A percentile compares a stretch with the other conserved stretches of the same genome.
Evolutionary conservation across 306 rosid species (phyloP).

Genomic region (Crataegus laevigata): DNA sequence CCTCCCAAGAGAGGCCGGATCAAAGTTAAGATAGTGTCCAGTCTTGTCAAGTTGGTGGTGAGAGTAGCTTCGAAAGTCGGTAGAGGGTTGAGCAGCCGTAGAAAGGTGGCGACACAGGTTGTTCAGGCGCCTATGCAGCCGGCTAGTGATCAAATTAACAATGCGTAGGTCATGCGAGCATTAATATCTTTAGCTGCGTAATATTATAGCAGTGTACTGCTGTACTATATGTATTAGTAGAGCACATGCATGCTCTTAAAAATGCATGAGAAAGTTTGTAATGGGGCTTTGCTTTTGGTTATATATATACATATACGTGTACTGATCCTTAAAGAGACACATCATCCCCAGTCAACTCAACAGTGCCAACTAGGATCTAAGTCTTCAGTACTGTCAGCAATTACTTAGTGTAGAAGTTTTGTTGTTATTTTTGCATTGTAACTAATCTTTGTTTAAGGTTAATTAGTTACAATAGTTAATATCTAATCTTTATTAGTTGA

Average conservation of each 20-base stretch:
- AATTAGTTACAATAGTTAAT: too few relatives aligned
- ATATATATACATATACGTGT: not conserved
- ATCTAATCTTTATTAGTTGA: too few relatives aligned
- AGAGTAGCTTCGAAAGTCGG: conserved; percentile 17
- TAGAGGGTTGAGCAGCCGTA: conserved; percentile 14
- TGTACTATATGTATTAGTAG: too few relatives aligned
- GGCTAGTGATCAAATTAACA: not conserved
- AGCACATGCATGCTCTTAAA: not conserved
- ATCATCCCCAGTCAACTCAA: too few relatives aligned
- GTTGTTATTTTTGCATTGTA: too few relatives aligned
- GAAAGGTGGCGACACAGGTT: conserved; percentile 6
- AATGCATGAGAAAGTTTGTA: not conserved
- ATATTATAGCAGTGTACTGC: not conserved
- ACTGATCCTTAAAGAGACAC: not conserved
- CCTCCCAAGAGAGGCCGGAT: conserved; percentile 66
- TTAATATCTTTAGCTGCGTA: not conserved
- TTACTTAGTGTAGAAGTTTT: too few relatives aligned
- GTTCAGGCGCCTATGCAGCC: not conserved
- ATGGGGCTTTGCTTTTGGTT: not conserved
- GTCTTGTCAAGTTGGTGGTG: conserved; percentile 19
- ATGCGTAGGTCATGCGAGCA: not conserved
- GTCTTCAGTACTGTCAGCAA: too few relatives aligned
- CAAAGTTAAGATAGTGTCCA: conserved; percentile 37
- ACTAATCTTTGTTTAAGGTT: too few relatives aligned
- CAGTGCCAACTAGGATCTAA: too few relatives aligned